Evolutionary conservation across 1,139 yeast genomes (phyloP).

Genomic region (Saccharomyces hybrid): DNA sequence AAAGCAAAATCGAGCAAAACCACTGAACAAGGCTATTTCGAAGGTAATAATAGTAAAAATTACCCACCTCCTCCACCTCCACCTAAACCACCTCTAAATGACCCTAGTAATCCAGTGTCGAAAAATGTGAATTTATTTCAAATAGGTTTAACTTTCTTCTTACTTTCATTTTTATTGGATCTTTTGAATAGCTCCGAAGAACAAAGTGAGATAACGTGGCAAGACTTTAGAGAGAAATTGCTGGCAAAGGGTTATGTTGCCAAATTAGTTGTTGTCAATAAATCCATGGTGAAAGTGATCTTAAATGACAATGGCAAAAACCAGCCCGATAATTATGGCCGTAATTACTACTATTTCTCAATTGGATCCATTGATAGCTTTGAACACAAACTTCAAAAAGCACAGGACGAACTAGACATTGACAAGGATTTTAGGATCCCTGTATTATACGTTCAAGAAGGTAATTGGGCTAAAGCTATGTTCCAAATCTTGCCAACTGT

Average conservation of each 20-base stretch:
- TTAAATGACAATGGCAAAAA: conserved; percentile 51
- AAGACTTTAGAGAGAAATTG: conserved; percentile 59
- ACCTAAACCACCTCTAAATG: conserved; percentile 14
- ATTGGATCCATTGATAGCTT: conserved; percentile 69
- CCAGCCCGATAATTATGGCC: conserved; percentile 38
- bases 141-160: conserved; percentile 27
- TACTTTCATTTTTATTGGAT: conserved; percentile 30
- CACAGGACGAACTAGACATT: conserved; percentile 55
- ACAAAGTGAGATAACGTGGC: conserved; percentile 41
- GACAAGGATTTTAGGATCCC: conserved; percentile 59
- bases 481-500: conserved; percentile 63
- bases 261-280: conserved; percentile 58
- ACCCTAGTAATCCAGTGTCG: conserved; percentile 29
- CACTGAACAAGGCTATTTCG: neutral
- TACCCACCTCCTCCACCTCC: neutral
- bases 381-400: conserved; percentile 56
- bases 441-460: conserved; percentile 53
- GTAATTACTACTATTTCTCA: conserved; percentile 49
- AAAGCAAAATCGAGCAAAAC: conserved; percentile 7
- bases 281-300: conserved; percentile 56
- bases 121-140: conserved; percentile 32
- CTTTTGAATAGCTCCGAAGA: conserved; percentile 25
- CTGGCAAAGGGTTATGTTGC: conserved; percentile 62
- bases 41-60: neutral
- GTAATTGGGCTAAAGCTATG: conserved; percentile 48